A percentile compares a stretch with the other conserved stretches of the same genome.
phyloP scores from a whole-genome alignment of 345 rosid genomes.

The Eucalyptus pauciflora region DNA sequence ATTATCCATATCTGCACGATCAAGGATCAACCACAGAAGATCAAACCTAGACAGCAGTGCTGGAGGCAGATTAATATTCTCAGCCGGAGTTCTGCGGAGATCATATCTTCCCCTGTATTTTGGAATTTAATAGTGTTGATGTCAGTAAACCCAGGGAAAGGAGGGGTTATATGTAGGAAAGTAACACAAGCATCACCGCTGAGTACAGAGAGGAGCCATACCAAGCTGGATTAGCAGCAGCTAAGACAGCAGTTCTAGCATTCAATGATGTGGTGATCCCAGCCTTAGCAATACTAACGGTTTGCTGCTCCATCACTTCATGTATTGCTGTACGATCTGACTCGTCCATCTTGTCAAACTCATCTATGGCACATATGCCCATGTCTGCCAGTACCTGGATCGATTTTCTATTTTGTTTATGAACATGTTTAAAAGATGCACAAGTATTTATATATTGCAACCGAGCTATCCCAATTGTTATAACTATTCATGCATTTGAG shows the following conservation, averaged over 20 bases:
- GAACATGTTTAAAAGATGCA: not conserved
- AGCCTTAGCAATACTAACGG: constrained; percentile 99
- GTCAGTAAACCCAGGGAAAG: not conserved
- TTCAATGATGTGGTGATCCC: constrained; percentile 95
- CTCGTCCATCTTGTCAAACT: constrained; percentile 99
- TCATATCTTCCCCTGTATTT: constrained; percentile 91
- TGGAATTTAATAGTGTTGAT: not conserved
- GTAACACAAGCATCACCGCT: not conserved
- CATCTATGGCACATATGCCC: constrained; percentile 99
- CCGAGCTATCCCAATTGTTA: not conserved
- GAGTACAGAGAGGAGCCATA: constrained; percentile 2
- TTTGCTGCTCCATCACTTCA: constrained; percentile 99
- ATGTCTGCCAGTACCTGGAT: constrained; percentile 95
- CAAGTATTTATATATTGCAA: not conserved
- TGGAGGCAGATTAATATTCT: constrained; percentile 94
- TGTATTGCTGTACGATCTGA: constrained; percentile 97
- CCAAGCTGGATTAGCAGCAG: constrained; percentile 99
- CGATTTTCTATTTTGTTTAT: not conserved
- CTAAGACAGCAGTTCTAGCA: constrained; percentile 96
- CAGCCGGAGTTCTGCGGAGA: constrained; percentile 90
- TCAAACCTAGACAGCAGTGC: constrained; percentile 95
- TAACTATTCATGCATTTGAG: not conserved
- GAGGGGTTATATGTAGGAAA: not conserved
- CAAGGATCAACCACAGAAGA: constrained; percentile 91
- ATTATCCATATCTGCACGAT: constrained; percentile 93